Evolutionary conservation across 2,329 filamentous ascomycete genomes (phyloP), one percentile per base, ranked within the genome.

Genomic region (Neonectria hederae): DNA sequence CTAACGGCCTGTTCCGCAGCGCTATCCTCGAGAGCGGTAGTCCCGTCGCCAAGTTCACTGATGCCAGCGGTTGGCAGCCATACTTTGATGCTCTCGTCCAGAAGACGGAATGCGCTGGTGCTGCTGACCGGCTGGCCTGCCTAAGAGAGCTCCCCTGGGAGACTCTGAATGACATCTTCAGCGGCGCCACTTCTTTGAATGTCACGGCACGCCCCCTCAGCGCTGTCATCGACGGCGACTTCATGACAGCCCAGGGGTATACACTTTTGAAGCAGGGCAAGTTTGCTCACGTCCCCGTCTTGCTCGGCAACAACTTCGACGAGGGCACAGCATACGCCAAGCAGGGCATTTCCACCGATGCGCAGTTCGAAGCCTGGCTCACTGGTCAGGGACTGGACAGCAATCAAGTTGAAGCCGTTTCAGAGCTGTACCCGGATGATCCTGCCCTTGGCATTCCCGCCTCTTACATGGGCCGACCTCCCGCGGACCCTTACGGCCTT

Each of bases 271-370:
- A 79, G 1, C 75, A 82, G 5, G 89, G 88, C 51, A 82, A 83
- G 19, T 91, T 91, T 67, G 85, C 90, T 60, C 83, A 87, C 56
- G 87, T 92, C 0, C 88, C 89, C 1, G 83, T 91, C 43, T 81
- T 92, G 7, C 45, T 62, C 35, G 90, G 90, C 7, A 84, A 84
- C 38, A 92, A 91, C 74, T 84, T 84, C 1, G 90, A 92, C 69
- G 90, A 92, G 74, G 90, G 79, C 42, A 84, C 84, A 1, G 79
- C 80, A 1, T 90, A 90, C 70, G 84, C 81, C 0, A 81, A 83
- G 11, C 74, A 65, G 6, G 84, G 83, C 17, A 83, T 90, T 65
- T 84, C 89, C 72, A 87, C 83, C 1, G 84, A 81, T 11, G 81
- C 78, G 17, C 81, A 89, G 54, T 86, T 89, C 71, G 65, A 71